Percentiles rank a stretch among this genome's conserved stretches.
Evolutionary conservation across 768 basidiomycete species (phyloP).

Genomic region (Pluteus cervinus): DNA sequence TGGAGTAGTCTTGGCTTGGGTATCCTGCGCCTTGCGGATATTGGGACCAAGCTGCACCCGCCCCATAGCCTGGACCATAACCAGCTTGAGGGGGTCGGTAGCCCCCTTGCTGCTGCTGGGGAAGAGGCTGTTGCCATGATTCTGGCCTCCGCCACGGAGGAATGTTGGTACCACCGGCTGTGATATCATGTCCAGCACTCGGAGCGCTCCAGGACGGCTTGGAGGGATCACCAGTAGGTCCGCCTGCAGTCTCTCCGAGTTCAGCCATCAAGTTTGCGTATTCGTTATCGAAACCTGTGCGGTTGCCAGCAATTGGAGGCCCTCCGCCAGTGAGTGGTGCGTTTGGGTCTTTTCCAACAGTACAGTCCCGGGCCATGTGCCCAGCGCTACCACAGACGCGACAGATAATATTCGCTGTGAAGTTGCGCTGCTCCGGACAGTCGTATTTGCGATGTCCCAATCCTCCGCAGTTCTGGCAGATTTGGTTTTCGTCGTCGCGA

Average conservation of each 20-base stretch:
- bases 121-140: slow-evolving; percentile 65
- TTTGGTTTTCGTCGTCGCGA: slow-evolving; percentile 98
- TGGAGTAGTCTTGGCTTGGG: slow-evolving; percentile 69
- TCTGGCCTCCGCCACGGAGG: slow-evolving; percentile 92
- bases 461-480: slow-evolving; percentile 95
- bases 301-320: slow-evolving; percentile 47
- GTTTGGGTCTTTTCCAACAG: slow-evolving; percentile 87
- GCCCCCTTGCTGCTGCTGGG: slow-evolving; percentile 47
- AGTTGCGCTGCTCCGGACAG: slow-evolving; percentile 97
- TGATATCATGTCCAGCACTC: slow-evolving; percentile 55
- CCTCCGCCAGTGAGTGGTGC: slow-evolving; percentile 40
- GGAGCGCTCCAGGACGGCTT: slow-evolving; percentile 49
- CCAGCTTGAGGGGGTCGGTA: slow-evolving; percentile 66
- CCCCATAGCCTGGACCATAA: slow-evolving; percentile 46
- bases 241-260: slow-evolving; percentile 82
- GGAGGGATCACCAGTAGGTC: slow-evolving; percentile 43
- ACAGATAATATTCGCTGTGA: slow-evolving; percentile 99
- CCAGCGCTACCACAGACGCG: slow-evolving; percentile 97
- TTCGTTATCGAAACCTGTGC: slow-evolving; percentile 92
- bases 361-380: slow-evolving; percentile 98
- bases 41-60: slow-evolving; percentile 40
- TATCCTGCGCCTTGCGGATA: slow-evolving; percentile 41
- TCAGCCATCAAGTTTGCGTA: slow-evolving; percentile 98
- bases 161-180: slow-evolving; percentile 72
- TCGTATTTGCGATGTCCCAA: slow-evolving; percentile 98